These are phyloP conservation scores for Lasiosphaeria ovina DNA, from an alignment of 495 filamentous ascomycete genomes.

Conservation along the genomic window DNA sequence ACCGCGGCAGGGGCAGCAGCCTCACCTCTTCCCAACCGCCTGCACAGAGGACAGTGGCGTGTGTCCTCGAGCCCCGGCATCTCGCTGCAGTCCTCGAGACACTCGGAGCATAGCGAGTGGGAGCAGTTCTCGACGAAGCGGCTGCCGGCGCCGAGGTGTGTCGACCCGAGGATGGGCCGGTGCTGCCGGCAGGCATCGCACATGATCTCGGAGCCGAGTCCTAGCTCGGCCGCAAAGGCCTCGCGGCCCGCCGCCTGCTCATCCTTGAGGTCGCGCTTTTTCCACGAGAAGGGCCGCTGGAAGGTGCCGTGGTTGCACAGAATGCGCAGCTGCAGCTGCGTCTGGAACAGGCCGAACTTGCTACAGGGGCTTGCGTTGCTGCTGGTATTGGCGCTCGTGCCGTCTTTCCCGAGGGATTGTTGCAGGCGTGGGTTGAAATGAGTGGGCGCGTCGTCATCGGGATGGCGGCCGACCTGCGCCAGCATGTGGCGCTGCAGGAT, in stretches of 20 bases:
- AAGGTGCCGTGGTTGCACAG: slow-evolving; percentile 52
- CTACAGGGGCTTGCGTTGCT: slow-evolving; percentile 3
- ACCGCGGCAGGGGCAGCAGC: background rate
- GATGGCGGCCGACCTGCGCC: slow-evolving; percentile 27
- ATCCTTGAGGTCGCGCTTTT: slow-evolving; percentile 25
- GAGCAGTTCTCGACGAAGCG: slow-evolving; percentile 27
- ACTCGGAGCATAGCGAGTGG: slow-evolving; percentile 35
- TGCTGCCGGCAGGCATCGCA: slow-evolving; percentile 27
- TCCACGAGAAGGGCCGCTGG: slow-evolving; percentile 38
- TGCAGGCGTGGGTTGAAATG: no score
- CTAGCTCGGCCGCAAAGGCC: slow-evolving; percentile 20
- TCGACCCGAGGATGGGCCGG: slow-evolving; percentile 24
- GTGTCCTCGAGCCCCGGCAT: slow-evolving; percentile 2
- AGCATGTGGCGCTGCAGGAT: slow-evolving; percentile 34
- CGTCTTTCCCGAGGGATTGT: background rate
- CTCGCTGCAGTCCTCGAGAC: slow-evolving; percentile 20
- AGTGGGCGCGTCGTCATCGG: slow-evolving; percentile 12
- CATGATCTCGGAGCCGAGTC: slow-evolving; percentile 16
- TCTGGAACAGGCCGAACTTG: slow-evolving; percentile 35
- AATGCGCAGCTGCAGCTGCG: slow-evolving; percentile 42
- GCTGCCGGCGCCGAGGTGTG: slow-evolving; percentile 9
- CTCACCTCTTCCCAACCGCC: background rate
- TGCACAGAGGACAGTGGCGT: slow-evolving; percentile 22
- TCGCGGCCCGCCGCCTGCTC: slow-evolving; percentile 18
- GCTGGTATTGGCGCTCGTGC: background rate